Evolutionary conservation across 208 protist species (phyloP).

Genomic region (Leishmania tropica): DNA sequence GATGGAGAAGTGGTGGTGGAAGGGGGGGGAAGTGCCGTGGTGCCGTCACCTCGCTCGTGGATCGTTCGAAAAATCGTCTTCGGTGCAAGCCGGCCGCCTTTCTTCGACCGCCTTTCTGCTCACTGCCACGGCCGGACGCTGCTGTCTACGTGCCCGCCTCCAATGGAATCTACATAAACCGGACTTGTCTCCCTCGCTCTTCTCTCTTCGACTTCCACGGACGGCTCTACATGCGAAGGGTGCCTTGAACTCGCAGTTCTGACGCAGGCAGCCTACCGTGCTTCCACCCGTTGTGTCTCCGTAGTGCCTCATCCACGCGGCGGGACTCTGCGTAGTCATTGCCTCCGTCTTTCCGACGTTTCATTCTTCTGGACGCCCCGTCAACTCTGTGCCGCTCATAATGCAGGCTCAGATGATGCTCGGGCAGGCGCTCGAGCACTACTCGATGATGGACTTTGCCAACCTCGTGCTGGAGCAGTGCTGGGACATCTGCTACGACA

Average conservation of each 20-base stretch:
- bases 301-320: background rate
- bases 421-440: slow-evolving; percentile 74
- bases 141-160: background rate
- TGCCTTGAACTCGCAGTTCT: background rate
- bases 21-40: background rate
- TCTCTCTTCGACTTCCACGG: background rate
- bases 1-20: no score
- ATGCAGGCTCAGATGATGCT: slow-evolving; percentile 87
- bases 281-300: background rate
- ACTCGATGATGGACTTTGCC: slow-evolving; percentile 70
- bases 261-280: background rate
- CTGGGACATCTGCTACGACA: slow-evolving; percentile 90
- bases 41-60: background rate
- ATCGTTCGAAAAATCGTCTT: background rate
- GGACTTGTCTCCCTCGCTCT: background rate
- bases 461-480: slow-evolving; percentile 75
- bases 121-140: background rate
- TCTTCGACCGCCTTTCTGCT: background rate
- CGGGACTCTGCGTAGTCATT: background rate
- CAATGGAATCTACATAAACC: background rate
- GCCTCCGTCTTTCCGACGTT: background rate
- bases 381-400: background rate
- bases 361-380: background rate
- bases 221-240: background rate
- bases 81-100: background rate